phyloP scores from a whole-genome alignment of 495 filamentous ascomycete species.

The Massariosphaeria phaeospora region DNA sequence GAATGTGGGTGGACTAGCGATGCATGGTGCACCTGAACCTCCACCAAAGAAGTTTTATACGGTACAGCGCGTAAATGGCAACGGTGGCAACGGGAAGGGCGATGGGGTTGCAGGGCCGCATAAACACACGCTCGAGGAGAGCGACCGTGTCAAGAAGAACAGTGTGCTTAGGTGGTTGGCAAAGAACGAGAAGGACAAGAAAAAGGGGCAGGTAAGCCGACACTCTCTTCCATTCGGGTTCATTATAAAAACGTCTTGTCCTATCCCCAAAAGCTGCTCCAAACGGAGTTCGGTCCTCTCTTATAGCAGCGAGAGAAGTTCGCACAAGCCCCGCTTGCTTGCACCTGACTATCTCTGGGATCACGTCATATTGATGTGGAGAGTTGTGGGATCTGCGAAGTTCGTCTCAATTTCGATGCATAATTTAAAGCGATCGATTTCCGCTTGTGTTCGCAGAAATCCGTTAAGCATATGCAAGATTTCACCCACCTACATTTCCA shows the following conservation, averaged over 20 bases:
- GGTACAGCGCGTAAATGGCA: conserved; percentile 64
- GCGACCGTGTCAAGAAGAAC: conserved; percentile 82
- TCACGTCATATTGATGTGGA: conserved; percentile 3
- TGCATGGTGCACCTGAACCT: conserved; percentile 3
- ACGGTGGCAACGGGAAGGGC: conserved; percentile 67
- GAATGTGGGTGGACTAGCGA: background rate
- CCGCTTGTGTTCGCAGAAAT: no score
- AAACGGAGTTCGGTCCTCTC: no score
- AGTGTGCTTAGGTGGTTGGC: conserved; percentile 64
- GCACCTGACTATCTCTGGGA: background rate
- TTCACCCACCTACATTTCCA: no score
- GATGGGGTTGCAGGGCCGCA: conserved; percentile 63
- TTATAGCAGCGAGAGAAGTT: no score
- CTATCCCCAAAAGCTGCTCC: no score
- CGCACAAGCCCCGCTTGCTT: no score
- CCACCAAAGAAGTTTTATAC: conserved; percentile 41
- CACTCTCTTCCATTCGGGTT: background rate
- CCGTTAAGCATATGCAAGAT: no score
- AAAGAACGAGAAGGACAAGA: conserved; percentile 63
- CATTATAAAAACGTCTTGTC: no score
- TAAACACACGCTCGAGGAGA: conserved; percentile 71
- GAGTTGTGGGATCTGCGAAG: no score
- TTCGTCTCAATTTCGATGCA: no score
- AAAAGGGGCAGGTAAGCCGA: conserved; percentile 59
- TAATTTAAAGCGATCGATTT: no score